Evolutionary conservation across 208 protist species (phyloP), one percentile per base, ranked within the genome.

Genomic region (Naegleria lovaniensis): DNA sequence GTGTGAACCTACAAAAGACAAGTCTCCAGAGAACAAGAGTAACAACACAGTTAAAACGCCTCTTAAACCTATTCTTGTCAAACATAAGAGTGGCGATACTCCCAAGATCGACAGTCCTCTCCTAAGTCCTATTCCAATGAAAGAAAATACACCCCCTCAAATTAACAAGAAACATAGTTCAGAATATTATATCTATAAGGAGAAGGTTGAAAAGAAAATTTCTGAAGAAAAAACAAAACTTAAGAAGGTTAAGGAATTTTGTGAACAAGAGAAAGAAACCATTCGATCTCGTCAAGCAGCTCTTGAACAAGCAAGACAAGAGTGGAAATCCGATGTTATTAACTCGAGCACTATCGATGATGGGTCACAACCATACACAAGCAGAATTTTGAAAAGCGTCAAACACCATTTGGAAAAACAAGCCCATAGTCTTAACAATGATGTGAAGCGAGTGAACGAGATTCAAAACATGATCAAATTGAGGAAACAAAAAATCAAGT

Each of bases 401-500:
- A 88, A 88, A 58, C 19, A 58, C 16, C 22, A 40, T 58, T 58
- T 88, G 41, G 85, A 88, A 58, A 58, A 52, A 36, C 85, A 88
- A 36, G 85, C 85, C 16, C 22, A 40, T 36, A 29, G 85, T 13
- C 33, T 88, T 3, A 88, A 88, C 19, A 33, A 38, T 58, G 85
- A 88, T 38, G 41, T 88, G 5, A 88, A 58, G 11, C 40, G 33
- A 88, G 6, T 88, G 19, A 88, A 88, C 58, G n/a, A 39, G 25
- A 88, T 88, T 58, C 85, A 88, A 88, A 51, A 58, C 33, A 38
- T n/a, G 13, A 58, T 88, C 55, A 38, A 36, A 59, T 58, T 88
- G 19, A 48, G 85, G 29, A 58, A 88, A 15, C 19, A 88, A 29
- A 88, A 88, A 38, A 15, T 88, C 19, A 88, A 88, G 22, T 25